These are phyloP conservation scores for Astragalus membranaceus DNA, from an alignment of 306 rosid genomes.

Conservation along the genomic window DNA sequence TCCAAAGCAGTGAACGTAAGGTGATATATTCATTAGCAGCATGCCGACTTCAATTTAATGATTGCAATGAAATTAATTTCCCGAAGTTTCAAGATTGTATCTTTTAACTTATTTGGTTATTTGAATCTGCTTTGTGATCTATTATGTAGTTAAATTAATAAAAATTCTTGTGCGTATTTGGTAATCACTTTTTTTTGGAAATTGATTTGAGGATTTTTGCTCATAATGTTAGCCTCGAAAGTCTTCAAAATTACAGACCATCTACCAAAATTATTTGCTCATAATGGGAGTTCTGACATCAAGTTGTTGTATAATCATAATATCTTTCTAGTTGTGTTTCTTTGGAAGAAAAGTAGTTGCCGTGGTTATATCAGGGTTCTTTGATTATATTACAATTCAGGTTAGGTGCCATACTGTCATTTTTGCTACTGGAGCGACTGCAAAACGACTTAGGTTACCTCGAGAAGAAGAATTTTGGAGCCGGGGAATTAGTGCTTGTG, in stretches of 20 bases:
- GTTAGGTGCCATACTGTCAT: slow-evolving; percentile 73
- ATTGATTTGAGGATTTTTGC: background rate
- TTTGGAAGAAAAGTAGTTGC: slow-evolving; percentile 7
- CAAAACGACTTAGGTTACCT: slow-evolving; percentile 77
- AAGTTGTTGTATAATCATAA: background rate
- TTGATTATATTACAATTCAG: slow-evolving; percentile 39
- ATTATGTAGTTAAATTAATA: background rate
- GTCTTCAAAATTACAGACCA: background rate
- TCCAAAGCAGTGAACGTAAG: slow-evolving; percentile 95
- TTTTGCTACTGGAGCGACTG: slow-evolving; percentile 90
- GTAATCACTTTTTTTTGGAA: background rate
- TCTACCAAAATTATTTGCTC: background rate
- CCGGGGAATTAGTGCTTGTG: slow-evolving; percentile 97
- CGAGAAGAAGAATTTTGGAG: slow-evolving; percentile 99
- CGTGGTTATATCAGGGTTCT: slow-evolving; percentile 11
- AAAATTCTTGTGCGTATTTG: background rate
- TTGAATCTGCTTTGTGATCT: slow-evolving; percentile 4
- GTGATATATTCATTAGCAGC: slow-evolving; percentile 42
- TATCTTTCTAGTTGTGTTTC: slow-evolving; percentile 4
- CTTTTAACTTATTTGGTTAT: slow-evolving; percentile 9
- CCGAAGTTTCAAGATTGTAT: background rate
- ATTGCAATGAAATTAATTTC: slow-evolving; percentile 5
- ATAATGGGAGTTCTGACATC: background rate
- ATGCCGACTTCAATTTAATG: slow-evolving; percentile 13
- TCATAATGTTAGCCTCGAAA: background rate